A percentile compares a stretch with the other conserved stretches of the same genome.
These are phyloP conservation scores for Naegleria gruberi DNA, from an alignment of 208 protist genomes.

Conservation along the genomic window DNA sequence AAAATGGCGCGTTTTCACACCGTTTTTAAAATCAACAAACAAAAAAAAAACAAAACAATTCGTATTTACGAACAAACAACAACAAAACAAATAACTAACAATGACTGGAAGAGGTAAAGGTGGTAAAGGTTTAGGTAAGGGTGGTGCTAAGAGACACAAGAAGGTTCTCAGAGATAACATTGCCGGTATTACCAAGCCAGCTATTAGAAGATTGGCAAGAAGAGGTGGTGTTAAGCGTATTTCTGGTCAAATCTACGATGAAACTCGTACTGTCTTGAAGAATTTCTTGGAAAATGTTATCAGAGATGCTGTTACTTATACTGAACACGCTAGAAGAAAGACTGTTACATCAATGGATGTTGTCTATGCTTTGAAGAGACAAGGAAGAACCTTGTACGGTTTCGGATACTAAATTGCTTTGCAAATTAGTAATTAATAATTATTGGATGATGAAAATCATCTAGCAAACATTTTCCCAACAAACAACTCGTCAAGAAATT, in stretches of 20 bases:
- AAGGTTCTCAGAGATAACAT: slow-evolving; percentile 73
- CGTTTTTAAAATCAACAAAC: neutral
- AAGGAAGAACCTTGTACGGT: slow-evolving; percentile 72
- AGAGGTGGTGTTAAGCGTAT: slow-evolving; percentile 81
- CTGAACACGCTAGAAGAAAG: slow-evolving; percentile 64
- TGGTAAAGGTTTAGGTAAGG: slow-evolving; percentile 22
- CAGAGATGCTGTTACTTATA: slow-evolving; percentile 66
- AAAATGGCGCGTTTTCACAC: neutral
- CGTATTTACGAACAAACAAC: neutral
- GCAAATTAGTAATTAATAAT: no score
- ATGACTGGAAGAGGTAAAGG: slow-evolving; percentile 18
- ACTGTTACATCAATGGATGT: slow-evolving; percentile 70
- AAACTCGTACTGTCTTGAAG: slow-evolving; percentile 62
- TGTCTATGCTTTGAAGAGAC: slow-evolving; percentile 72
- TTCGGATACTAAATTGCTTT: slow-evolving; percentile 51
- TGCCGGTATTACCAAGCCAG: slow-evolving; percentile 64
- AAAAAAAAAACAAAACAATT: neutral
- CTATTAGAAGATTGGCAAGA: slow-evolving; percentile 74
- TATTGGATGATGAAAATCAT: no score
- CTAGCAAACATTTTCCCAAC: no score
- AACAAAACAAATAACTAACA: neutral
- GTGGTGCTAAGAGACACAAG: slow-evolving; percentile 57
- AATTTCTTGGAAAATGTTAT: slow-evolving; percentile 65
- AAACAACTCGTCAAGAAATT: no score
- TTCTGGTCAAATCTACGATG: slow-evolving; percentile 52